Conservation (phyloP, 768 basidiomycete genomes). For the Tephrocybe sp. region DNA sequence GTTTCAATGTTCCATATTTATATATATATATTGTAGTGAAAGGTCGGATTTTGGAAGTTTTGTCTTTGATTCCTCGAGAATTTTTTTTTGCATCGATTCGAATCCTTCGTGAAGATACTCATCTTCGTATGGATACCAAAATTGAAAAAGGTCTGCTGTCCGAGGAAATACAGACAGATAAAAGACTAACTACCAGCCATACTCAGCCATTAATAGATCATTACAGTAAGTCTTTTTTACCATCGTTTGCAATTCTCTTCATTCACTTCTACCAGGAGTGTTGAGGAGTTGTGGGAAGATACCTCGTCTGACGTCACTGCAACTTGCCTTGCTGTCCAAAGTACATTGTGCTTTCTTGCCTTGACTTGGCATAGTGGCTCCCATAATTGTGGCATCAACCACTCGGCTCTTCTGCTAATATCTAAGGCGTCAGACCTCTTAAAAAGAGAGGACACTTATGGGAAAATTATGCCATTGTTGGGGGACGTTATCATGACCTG, state of each 20-base stretch:
- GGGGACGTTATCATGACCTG: slow-evolving; percentile 33
- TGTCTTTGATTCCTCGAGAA: slow-evolving; percentile 21
- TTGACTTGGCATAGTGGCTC: slow-evolving; percentile 30
- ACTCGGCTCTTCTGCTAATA: slow-evolving; percentile 11
- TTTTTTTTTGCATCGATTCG: slow-evolving; percentile 17
- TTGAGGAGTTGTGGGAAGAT: neutral
- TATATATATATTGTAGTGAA: slow-evolving; percentile 22
- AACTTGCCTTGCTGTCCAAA: slow-evolving; percentile 19
- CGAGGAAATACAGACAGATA: no score
- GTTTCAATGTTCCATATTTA: neutral
- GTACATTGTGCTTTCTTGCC: slow-evolving; percentile 28
- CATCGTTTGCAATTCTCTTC: neutral
- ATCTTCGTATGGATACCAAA: slow-evolving; percentile 22
- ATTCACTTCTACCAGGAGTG: neutral
- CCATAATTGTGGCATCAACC: slow-evolving; percentile 4
- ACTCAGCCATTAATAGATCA: slow-evolving; percentile 9
- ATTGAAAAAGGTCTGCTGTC: slow-evolving; percentile 29
- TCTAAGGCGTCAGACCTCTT: slow-evolving; percentile 7
- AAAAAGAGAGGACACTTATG: neutral
- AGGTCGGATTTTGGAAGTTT: slow-evolving; percentile 28
- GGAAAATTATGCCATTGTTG: slow-evolving; percentile 17
- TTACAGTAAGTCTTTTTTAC: slow-evolving; percentile 2
- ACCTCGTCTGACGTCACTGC: neutral
- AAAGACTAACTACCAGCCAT: neutral
- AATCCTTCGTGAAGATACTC: slow-evolving; percentile 18